A percentile compares a stretch with the other conserved stretches of the same genome.
Evolutionary conservation across 176 grass and related monocot species (phyloP).

Genomic region (Poa pratensis): DNA sequence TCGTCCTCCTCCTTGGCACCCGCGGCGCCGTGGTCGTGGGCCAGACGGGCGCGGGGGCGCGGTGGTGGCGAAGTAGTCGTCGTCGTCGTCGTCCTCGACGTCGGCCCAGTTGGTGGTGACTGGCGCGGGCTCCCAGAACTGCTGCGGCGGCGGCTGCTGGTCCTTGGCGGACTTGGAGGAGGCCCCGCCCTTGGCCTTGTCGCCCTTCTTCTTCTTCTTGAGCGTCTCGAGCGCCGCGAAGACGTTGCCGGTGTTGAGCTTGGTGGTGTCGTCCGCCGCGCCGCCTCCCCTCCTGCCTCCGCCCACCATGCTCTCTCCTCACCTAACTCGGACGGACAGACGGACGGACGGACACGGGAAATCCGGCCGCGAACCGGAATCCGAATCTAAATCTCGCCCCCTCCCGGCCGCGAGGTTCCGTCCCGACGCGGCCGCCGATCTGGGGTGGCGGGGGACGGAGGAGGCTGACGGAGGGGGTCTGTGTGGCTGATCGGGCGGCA

Average conservation of each 20-base stretch:
- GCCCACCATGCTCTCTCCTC: constrained; percentile 64
- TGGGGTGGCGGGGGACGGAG: no score
- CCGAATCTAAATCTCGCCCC: no score
- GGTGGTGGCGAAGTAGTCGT: constrained; percentile 93
- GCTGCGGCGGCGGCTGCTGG: constrained; percentile 39
- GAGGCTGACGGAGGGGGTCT: no score
- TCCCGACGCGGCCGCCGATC: no score
- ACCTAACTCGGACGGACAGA: no score
- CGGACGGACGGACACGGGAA: no score
- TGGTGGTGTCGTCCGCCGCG: constrained; percentile 64
- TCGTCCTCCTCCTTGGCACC: constrained; percentile 31
- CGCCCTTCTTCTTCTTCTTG: constrained; percentile 97
- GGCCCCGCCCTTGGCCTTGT: constrained; percentile 56
- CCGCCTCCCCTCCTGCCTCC: constrained; percentile 70
- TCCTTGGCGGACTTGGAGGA: constrained; percentile 56
- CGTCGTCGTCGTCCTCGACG: constrained; percentile 95
- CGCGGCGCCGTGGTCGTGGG: neutral
- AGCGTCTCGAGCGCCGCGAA: constrained; percentile 95
- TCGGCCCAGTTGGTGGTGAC: constrained; percentile 91
- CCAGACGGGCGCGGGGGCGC: constrained; percentile 75
- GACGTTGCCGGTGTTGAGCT: constrained; percentile 86
- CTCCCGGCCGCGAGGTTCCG: no score
- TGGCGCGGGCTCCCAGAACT: constrained; percentile 72
- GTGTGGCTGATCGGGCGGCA: neutral
- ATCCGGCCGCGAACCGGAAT: no score